Conservation (phyloP, 345 rosid species). For the Salix dunnii region DNA sequence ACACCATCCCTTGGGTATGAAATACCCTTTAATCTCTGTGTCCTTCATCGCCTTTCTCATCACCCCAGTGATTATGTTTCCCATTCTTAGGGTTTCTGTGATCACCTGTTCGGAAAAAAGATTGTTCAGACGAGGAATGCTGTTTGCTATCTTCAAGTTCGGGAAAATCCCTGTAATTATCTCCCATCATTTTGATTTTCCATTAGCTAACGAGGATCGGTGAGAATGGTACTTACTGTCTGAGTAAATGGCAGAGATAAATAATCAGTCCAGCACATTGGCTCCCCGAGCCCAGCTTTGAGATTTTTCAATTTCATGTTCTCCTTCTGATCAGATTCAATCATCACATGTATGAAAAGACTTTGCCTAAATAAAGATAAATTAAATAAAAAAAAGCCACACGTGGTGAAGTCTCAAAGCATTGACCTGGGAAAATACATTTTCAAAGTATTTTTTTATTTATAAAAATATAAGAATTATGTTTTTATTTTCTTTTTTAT, state of each 20-base stretch:
- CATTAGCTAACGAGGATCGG: background rate
- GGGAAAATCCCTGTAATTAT: too few species aligned
- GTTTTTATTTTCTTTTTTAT: too few species aligned
- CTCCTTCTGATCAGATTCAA: slow-evolving; percentile 54
- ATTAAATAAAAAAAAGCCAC: background rate
- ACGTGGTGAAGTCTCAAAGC: slow-evolving; percentile 4
- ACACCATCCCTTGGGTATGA: slow-evolving; percentile 95
- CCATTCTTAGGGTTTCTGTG: slow-evolving; percentile 86
- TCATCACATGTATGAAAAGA: background rate
- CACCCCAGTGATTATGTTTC: slow-evolving; percentile 82
- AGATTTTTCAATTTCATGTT: slow-evolving; percentile 67
- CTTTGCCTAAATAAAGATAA: background rate
- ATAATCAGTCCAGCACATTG: slow-evolving; percentile 75
- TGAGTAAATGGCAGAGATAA: slow-evolving; percentile 80
- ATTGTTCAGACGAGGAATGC: too few species aligned
- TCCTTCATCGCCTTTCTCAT: slow-evolving; percentile 89
- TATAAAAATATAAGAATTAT: too few species aligned
- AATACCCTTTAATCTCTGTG: slow-evolving; percentile 69
- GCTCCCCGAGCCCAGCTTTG: slow-evolving; percentile 60
- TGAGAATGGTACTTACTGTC: slow-evolving; percentile 37
- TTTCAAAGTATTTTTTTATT: too few species aligned
- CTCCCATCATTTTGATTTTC: background rate
- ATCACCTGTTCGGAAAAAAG: slow-evolving; percentile 49
- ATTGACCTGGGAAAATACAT: too few species aligned
- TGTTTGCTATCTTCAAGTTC: too few species aligned